Evolutionary conservation across 2,329 filamentous ascomycete genomes (phyloP), one percentile per base, ranked within the genome.

Genomic region (Myrmaecium sp.): DNA sequence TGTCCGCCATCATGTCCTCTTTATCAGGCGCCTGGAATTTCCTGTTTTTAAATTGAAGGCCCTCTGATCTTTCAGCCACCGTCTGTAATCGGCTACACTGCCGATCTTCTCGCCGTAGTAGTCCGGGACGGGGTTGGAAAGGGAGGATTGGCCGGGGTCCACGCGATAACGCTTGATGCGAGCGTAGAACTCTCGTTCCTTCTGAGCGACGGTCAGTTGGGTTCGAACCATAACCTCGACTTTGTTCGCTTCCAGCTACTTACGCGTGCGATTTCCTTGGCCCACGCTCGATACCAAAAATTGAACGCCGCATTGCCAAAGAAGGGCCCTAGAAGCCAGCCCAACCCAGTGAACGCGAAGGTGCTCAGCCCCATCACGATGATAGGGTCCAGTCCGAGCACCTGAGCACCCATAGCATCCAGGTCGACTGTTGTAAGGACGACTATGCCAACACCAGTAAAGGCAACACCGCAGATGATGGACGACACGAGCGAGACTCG

Each of bases 31-130:
- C n/a, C n/a, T n/a, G n/a, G n/a, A n/a, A n/a, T n/a, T n/a, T n/a
- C n/a, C n/a, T n/a, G 91, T 92, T 62, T 83, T 83, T 30, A 60
- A 41, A 60, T 92, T 93, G 59, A 93, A 98, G 6, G 84, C 86
- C 35, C 86, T 67, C 62, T 95, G 89, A 47, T 98, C 89, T 64
- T 93, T 95, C 44, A 98, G 58, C 89, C 89, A 98, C 51, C 82
- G 75, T 43, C 89, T 65, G 53, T 95, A 98, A 24, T 81, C 84
- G 28, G 74, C 66, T 13, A 95, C 82, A 43, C 83, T 93, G 27
- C 79, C 80, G 42, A 98, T 93, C 66, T 94, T 95, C 60, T 98
- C 89, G 42, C 89, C 89, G 46, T 98, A 98, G 57, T 93, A 98
- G 51, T 98, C 89, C 22, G 86, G 84, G 1, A 93, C 80, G 11